phyloP scores from a whole-genome alignment of 2,329 filamentous ascomycete genomes.

The Blastomyces silverae region DNA sequence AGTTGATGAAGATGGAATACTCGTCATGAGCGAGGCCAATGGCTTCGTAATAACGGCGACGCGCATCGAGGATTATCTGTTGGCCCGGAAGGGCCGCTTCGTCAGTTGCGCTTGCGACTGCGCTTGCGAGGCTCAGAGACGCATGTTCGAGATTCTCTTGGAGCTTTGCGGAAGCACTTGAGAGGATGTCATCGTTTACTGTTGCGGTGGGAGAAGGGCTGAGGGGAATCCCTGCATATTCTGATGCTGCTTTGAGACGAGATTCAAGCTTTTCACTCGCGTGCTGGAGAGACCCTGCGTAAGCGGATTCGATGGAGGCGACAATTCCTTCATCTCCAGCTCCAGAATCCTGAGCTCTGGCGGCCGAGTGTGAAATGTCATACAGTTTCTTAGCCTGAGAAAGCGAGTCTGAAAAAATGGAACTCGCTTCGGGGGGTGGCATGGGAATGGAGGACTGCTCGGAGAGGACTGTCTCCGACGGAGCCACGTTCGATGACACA shows the following conservation, averaged over 20 bases:
- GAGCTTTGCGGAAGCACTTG: conserved; percentile 63
- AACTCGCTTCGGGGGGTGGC: conserved; percentile 10
- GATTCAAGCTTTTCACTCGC: conserved; percentile 10
- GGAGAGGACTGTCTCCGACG: conserved; percentile 1
- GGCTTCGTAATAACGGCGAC: conserved; percentile 69
- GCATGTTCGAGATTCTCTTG: conserved; percentile 64
- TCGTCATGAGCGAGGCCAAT: conserved; percentile 70
- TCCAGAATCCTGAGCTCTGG: conserved; percentile 1
- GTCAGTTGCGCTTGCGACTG: conserved; percentile 59
- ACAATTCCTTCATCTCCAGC: background rate
- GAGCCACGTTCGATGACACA: background rate
- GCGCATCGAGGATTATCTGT: conserved; percentile 52
- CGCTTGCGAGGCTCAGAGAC: conserved; percentile 62
- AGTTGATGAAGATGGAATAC: conserved; percentile 66
- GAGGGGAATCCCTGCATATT: background rate
- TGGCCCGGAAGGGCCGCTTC: conserved; percentile 48
- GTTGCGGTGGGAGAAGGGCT: background rate
- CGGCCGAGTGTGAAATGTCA: conserved; percentile 5
- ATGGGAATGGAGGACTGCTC: conserved; percentile 8
- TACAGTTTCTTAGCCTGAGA: conserved; percentile 5
- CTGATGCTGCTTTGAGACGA: conserved; percentile 6
- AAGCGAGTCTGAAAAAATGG: background rate
- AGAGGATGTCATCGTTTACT: conserved; percentile 50
- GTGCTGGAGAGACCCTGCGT: background rate
- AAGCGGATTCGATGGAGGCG: conserved; percentile 8